Evolutionary conservation across 2,329 filamentous ascomycete genomes (phyloP).

Genomic region (Raffaelea ambrosiae): DNA sequence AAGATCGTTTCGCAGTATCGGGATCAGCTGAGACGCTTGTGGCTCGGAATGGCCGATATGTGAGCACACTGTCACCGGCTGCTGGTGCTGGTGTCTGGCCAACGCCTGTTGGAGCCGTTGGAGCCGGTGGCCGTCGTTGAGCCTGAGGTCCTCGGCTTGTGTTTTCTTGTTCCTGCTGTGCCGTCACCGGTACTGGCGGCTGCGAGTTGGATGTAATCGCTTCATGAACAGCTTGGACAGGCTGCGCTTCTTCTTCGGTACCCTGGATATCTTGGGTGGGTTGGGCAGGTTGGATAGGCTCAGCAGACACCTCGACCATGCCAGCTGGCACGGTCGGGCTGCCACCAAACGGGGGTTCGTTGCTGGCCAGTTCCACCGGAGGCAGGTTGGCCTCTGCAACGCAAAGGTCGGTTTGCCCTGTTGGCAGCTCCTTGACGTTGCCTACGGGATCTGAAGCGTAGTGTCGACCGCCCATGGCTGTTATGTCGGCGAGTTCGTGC

Average conservation of each 20-base stretch:
- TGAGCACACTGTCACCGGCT: background rate
- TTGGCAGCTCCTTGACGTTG: slow-evolving; percentile 38
- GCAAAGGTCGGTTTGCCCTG: slow-evolving; percentile 30
- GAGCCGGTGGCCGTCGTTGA: too few relatives aligned
- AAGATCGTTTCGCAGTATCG: slow-evolving; percentile 1
- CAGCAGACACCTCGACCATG: slow-evolving; percentile 29
- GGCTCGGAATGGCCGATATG: background rate
- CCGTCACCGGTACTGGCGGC: too few relatives aligned
- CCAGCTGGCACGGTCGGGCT: background rate
- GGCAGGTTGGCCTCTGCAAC: slow-evolving; percentile 33
- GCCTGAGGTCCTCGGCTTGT: too few relatives aligned
- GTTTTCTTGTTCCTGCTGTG: too few relatives aligned
- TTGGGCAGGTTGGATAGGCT: slow-evolving; percentile 13
- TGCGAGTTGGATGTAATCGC: background rate
- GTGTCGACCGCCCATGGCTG: slow-evolving; percentile 9
- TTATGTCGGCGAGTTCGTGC: slow-evolving; percentile 20
- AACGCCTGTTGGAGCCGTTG: too few relatives aligned
- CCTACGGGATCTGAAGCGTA: slow-evolving; percentile 31
- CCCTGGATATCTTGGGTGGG: background rate
- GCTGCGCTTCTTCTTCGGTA: too few relatives aligned
- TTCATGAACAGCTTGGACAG: too few relatives aligned
- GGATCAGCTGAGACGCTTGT: background rate
- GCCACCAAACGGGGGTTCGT: slow-evolving; percentile 20
- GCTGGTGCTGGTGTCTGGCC: too few relatives aligned
- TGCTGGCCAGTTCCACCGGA: slow-evolving; percentile 35